Evolutionary conservation across 2,329 filamentous ascomycete genomes (phyloP).

Genomic region (Aspergillus puulaauensis): DNA sequence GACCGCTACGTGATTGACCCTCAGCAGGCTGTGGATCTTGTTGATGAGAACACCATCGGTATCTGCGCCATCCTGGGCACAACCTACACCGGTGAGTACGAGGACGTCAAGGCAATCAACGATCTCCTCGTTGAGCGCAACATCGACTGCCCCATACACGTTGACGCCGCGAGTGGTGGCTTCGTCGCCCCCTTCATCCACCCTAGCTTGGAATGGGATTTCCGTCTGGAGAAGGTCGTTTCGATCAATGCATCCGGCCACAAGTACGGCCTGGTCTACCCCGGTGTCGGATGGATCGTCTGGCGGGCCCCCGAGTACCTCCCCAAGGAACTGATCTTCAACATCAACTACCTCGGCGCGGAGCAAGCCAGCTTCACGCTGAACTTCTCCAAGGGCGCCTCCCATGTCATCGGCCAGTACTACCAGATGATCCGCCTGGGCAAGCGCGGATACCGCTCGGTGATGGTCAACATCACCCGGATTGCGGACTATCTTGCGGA

Average conservation of each 20-base stretch:
- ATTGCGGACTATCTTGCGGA: slow-evolving; percentile 83
- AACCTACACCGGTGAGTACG: slow-evolving; percentile 94
- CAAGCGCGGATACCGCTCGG: slow-evolving; percentile 85
- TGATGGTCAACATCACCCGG: slow-evolving; percentile 91
- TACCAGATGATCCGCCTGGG: slow-evolving; percentile 95
- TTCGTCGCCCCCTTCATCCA: slow-evolving; percentile 92
- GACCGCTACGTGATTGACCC: slow-evolving; percentile 65
- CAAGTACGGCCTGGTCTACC: slow-evolving; percentile 80
- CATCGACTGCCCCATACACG: slow-evolving; percentile 84
- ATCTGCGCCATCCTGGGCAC: slow-evolving; percentile 90
- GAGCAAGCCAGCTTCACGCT: slow-evolving; percentile 95
- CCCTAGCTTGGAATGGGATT: slow-evolving; percentile 85
- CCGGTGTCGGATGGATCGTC: slow-evolving; percentile 90
- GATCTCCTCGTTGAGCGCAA: slow-evolving; percentile 74
- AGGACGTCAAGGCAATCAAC: slow-evolving; percentile 89
- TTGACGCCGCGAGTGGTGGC: slow-evolving; percentile 87
- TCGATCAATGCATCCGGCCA: slow-evolving; percentile 95
- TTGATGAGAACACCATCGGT: slow-evolving; percentile 76
- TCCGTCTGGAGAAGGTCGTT: slow-evolving; percentile 81
- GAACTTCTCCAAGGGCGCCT: slow-evolving; percentile 95
- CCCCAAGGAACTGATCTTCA: slow-evolving; percentile 92
- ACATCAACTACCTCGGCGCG: slow-evolving; percentile 97
- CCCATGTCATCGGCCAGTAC: slow-evolving; percentile 94
- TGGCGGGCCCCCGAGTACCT: slow-evolving; percentile 83
- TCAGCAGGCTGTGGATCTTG: slow-evolving; percentile 58